Percentiles rank a stretch among this genome's conserved stretches.
Conservation (phyloP, 192 early-diverging fungal genomes). For the Backusella parvicylindrica region DNA sequence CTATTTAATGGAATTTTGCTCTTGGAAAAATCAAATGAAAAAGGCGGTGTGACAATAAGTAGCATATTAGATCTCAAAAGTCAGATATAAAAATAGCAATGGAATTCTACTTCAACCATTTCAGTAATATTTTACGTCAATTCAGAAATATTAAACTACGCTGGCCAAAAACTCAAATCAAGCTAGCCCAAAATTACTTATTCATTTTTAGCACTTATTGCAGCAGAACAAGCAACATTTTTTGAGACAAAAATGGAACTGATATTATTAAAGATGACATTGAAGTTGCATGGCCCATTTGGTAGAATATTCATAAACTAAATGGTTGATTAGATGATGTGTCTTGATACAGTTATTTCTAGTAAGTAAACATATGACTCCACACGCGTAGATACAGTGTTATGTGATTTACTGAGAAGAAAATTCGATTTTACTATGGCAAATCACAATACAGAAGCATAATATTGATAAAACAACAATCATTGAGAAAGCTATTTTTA, state of each 20-base stretch:
- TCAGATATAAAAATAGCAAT: background rate
- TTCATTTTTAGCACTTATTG: background rate
- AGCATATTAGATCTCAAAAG: background rate
- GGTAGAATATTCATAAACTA: background rate
- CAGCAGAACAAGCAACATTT: background rate
- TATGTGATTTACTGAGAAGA: background rate
- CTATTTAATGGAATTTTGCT: background rate
- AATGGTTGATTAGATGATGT: background rate
- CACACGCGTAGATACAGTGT: background rate
- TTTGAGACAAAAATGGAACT: background rate
- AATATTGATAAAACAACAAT: background rate
- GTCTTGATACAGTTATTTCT: background rate
- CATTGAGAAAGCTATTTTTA: background rate
- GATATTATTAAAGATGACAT: background rate
- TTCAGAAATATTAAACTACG: background rate
- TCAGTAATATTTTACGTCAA: background rate
- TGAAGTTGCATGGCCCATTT: background rate
- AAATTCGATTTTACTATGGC: background rate
- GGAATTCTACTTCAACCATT: background rate
- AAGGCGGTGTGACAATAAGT: background rate
- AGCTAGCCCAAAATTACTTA: background rate
- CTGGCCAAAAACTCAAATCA: background rate
- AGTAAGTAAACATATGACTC: background rate
- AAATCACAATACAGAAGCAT: background rate
- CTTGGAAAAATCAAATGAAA: background rate